Evolutionary conservation across 2,329 filamentous ascomycete genomes (phyloP), one percentile per base, ranked within the genome.

Genomic region (Epichloe gansuensis): DNA sequence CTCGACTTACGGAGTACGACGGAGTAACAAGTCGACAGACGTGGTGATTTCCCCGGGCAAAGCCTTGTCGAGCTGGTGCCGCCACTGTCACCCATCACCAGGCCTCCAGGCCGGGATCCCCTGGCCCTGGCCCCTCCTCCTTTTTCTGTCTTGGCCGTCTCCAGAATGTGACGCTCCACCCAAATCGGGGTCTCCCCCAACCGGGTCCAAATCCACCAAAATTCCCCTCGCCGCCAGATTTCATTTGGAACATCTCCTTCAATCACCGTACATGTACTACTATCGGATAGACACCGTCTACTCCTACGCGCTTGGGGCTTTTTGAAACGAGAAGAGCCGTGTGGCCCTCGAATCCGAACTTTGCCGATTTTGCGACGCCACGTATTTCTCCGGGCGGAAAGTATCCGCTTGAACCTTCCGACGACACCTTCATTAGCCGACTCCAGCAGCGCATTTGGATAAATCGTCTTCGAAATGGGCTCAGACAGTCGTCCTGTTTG

Each of bases 401-500:
- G 27, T 17, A 44, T 39, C 25, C 49, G 17, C 34, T 35, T 38
- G n/a, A 42, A 44, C 8, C 7, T 31, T 42, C 15, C 49, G 17
- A 44, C 31, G 21, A 39, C 5, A 38, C 40, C 27, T 21, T 43
- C 15, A 25, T 43, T 31, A 25, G 41, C 34, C 42, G 41, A 38
- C 35, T 34, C 27, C 39, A 27, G 21, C 41, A 42, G 41, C 34
- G 40, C 13, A 6, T 45, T 8, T 25, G 34, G 41, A 47, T 25
- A 31, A n/a, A 13, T 49, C 17, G 27, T 21, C 11, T 38, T 36
- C 50, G 40, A 51, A 43, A 64, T 64, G 62, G 62, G 61, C 51
- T 55, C 59, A 50, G 61, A 64, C 23, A 60, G 55, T 49, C 57
- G 61, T 27, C 59, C 62, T 25, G 64, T 65, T 21, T 68, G 65